A percentile compares a stretch with the other conserved stretches of the same genome.
These are phyloP conservation scores for Ceriops decandra DNA, from an alignment of 345 rosid genomes.

Conservation along the genomic window DNA sequence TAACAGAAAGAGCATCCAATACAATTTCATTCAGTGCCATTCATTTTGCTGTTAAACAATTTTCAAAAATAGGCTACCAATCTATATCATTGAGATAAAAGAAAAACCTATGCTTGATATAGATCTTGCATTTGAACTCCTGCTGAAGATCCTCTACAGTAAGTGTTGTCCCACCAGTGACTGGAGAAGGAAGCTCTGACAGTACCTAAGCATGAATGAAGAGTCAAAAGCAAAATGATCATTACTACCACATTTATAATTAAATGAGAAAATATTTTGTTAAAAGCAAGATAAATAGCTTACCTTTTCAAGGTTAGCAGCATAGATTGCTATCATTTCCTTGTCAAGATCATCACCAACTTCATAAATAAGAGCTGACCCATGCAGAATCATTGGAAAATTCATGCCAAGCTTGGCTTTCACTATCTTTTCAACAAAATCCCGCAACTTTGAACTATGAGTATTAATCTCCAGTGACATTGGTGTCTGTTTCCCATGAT, in stretches of 20 bases:
- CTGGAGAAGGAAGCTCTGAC: constrained; percentile 76
- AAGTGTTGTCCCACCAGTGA: constrained; percentile 64
- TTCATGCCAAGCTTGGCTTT: constrained; percentile 95
- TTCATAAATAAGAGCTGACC: constrained; percentile 83
- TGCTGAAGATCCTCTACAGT: constrained; percentile 88
- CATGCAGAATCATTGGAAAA: constrained; percentile 79
- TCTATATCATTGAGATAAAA: background rate
- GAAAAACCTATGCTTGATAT: constrained; percentile 83
- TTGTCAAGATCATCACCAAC: constrained; percentile 96
- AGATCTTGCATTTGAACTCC: constrained; percentile 76
- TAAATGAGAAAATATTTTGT: background rate
- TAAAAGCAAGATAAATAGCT: background rate
- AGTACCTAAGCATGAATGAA: constrained; percentile 39
- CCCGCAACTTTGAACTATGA: constrained; percentile 67
- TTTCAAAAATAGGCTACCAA: background rate
- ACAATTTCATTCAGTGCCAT: background rate
- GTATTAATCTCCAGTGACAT: constrained; percentile 80
- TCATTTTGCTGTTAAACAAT: background rate
- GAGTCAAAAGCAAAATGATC: constrained; percentile 1
- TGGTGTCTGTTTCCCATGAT: constrained; percentile 61
- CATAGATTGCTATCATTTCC: constrained; percentile 68
- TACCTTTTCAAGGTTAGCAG: constrained; percentile 94
- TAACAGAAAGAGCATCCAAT: too few relatives aligned
- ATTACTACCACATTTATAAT: background rate
- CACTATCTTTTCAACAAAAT: constrained; percentile 88